Percentiles rank a stretch among this genome's conserved stretches.
These are phyloP conservation scores for Knufia petricola DNA, from an alignment of 2,329 filamentous ascomycete genomes.

Conservation along the genomic window DNA sequence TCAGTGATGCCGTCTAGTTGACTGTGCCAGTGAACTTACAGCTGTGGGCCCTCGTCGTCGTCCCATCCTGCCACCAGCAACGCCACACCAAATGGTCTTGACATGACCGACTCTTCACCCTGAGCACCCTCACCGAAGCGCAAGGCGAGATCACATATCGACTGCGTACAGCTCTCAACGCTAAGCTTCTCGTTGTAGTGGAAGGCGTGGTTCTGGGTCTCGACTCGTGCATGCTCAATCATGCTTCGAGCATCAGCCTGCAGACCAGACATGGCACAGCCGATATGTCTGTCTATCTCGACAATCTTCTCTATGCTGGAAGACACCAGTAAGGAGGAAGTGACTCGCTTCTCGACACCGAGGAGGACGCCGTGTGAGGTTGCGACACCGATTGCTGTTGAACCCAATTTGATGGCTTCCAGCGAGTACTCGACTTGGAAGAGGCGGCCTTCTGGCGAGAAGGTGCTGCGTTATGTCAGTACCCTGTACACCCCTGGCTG, in stretches of 20 bases:
- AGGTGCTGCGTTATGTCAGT: slow-evolving; percentile 57
- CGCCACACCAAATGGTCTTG: slow-evolving; percentile 89
- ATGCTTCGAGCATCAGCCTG: slow-evolving; percentile 96
- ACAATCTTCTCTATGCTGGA: slow-evolving; percentile 99
- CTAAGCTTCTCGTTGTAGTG: slow-evolving; percentile 93
- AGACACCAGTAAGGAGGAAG: slow-evolving; percentile 91
- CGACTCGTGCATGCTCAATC: slow-evolving; percentile 96
- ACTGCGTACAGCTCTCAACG: slow-evolving; percentile 96
- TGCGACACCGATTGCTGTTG: slow-evolving; percentile 91
- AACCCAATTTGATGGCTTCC: slow-evolving; percentile 98
- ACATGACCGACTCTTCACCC: slow-evolving; percentile 98
- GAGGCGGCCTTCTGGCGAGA: slow-evolving; percentile 97
- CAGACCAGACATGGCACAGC: slow-evolving; percentile 95
- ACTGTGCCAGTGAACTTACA: slow-evolving; percentile 44
- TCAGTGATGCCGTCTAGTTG: slow-evolving; percentile 1
- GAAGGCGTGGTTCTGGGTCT: slow-evolving; percentile 94
- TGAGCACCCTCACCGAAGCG: slow-evolving; percentile 96
- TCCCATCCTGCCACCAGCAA: slow-evolving; percentile 94
- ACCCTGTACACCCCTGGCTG: slow-evolving; percentile 16
- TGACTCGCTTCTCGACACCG: slow-evolving; percentile 97
- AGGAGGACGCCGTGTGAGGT: slow-evolving; percentile 92
- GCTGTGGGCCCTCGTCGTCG: slow-evolving; percentile 77
- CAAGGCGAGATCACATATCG: slow-evolving; percentile 93
- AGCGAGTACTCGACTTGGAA: slow-evolving; percentile 99
- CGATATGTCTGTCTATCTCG: slow-evolving; percentile 97